Percentiles rank a stretch among this genome's conserved stretches.
phyloP scores from a whole-genome alignment of 768 basidiomycete genomes.

The Guyanaporus albipodus region DNA sequence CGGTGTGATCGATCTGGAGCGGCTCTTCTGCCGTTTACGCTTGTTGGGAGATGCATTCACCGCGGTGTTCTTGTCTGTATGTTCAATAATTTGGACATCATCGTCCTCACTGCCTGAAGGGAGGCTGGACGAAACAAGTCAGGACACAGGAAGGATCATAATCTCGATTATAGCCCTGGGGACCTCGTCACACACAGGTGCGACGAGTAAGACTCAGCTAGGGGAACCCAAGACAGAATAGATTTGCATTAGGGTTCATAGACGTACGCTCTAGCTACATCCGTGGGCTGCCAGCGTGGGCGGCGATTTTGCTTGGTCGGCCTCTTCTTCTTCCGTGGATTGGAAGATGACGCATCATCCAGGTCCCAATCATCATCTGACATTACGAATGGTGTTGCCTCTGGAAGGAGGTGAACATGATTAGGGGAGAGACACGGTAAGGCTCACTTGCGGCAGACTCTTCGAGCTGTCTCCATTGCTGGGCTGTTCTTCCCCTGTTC shows the following conservation, averaged over 20 bases:
- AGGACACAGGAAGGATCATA: slow-evolving; percentile 9
- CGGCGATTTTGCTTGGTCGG: slow-evolving; percentile 25
- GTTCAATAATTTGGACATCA: slow-evolving; percentile 39
- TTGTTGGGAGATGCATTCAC: slow-evolving; percentile 32
- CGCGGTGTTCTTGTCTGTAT: slow-evolving; percentile 19
- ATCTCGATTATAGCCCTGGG: slow-evolving; percentile 13
- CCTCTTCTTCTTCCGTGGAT: slow-evolving; percentile 40
- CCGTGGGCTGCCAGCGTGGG: slow-evolving; percentile 43
- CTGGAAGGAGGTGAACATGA: slow-evolving; percentile 16
- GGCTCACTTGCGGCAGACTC: slow-evolving; percentile 52
- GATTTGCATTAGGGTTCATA: neutral
- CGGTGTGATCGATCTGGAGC: slow-evolving; percentile 72
- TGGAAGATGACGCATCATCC: slow-evolving; percentile 27
- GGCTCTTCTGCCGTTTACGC: slow-evolving; percentile 49
- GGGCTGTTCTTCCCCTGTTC: slow-evolving; percentile 53
- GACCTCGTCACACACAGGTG: neutral
- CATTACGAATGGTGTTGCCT: slow-evolving; percentile 17
- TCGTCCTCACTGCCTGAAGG: slow-evolving; percentile 45
- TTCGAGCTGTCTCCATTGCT: slow-evolving; percentile 59
- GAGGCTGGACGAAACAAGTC: slow-evolving; percentile 24
- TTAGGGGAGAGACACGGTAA: neutral
- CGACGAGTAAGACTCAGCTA: neutral
- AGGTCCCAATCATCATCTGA: slow-evolving; percentile 24
- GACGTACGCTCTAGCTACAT: slow-evolving; percentile 41
- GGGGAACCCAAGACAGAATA: neutral